Evolutionary conservation across 2,329 filamentous ascomycete species (phyloP).

Genomic region (Pseudopyrenochaeta lycopersici): DNA sequence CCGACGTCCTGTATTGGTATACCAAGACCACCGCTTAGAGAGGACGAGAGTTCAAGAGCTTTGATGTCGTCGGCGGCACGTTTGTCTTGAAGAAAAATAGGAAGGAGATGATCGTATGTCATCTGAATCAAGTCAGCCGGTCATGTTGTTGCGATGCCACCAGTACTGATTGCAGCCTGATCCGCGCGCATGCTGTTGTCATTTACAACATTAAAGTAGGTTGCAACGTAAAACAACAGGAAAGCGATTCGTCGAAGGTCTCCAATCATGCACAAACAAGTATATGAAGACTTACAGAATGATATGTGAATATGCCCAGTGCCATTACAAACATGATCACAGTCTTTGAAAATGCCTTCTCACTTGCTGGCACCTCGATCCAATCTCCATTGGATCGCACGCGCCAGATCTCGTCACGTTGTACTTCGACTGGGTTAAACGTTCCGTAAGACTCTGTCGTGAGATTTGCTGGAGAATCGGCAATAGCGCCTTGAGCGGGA

Average conservation of each 20-base stretch:
- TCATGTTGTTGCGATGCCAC: background rate
- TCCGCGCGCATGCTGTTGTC: too few relatives aligned
- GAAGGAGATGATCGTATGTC: slow-evolving; percentile 91
- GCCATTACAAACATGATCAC: slow-evolving; percentile 82
- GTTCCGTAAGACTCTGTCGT: slow-evolving; percentile 83
- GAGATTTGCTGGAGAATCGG: slow-evolving; percentile 76
- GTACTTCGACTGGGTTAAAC: slow-evolving; percentile 67
- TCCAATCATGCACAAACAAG: background rate
- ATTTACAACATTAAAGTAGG: background rate
- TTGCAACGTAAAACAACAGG: background rate
- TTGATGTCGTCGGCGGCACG: slow-evolving; percentile 52
- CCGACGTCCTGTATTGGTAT: slow-evolving; percentile 73
- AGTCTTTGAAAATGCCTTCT: slow-evolving; percentile 66
- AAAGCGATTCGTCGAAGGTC: background rate
- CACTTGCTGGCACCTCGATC: slow-evolving; percentile 41
- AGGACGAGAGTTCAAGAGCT: slow-evolving; percentile 31
- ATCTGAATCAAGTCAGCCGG: slow-evolving; percentile 59
- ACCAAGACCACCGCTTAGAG: slow-evolving; percentile 69
- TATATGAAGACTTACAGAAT: slow-evolving; percentile 61
- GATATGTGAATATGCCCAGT: slow-evolving; percentile 89
- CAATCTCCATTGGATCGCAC: slow-evolving; percentile 58
- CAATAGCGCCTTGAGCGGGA: slow-evolving; percentile 76
- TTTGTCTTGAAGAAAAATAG: slow-evolving; percentile 90
- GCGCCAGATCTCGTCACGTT: slow-evolving; percentile 63
- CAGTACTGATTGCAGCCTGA: too few relatives aligned